Evolutionary conservation across 805 yeast genomes (phyloP).

Genomic region (Cyberlindnera amylophila): DNA sequence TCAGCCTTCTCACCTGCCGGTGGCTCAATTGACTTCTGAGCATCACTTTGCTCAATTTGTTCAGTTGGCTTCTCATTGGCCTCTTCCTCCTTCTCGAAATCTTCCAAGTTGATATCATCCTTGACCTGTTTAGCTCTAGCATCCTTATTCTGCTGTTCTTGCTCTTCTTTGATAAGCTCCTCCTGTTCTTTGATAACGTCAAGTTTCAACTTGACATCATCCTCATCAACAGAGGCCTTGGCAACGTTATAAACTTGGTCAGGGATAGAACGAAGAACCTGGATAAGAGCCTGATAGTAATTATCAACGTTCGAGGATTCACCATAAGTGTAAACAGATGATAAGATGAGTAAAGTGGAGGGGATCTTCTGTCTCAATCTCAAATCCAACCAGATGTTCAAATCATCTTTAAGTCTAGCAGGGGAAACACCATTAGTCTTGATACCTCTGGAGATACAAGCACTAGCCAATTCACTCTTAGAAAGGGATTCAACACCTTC

Average conservation of each 20-base stretch:
- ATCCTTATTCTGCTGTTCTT: constrained; percentile 57
- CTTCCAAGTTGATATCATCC: constrained; percentile 37
- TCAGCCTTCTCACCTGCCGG: background rate
- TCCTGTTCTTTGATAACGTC: constrained; percentile 78
- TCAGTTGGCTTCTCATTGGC: constrained; percentile 1
- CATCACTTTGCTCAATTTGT: no score
- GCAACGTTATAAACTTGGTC: constrained; percentile 95
- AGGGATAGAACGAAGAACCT: constrained; percentile 86
- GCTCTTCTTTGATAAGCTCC: constrained; percentile 80
- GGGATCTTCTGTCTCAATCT: constrained; percentile 89
- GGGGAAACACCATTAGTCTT: constrained; percentile 75
- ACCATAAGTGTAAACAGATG: constrained; percentile 87
- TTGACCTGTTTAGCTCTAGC: constrained; percentile 24
- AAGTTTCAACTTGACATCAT: constrained; percentile 57
- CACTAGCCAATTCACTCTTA: constrained; percentile 74
- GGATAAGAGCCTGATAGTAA: constrained; percentile 82
- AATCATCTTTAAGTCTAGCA: constrained; percentile 76
- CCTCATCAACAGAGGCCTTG: constrained; percentile 75
- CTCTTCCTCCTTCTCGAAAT: constrained; percentile 30
- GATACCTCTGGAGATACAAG: constrained; percentile 94
- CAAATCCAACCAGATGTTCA: constrained; percentile 84
- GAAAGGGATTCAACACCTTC: constrained; percentile 89
- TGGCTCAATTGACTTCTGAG: no score
- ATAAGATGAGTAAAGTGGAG: constrained; percentile 78
- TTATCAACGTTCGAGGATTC: constrained; percentile 46